Evolutionary conservation across 306 rosid genomes (phyloP).

Genomic region (Trifolium subterraneum): DNA sequence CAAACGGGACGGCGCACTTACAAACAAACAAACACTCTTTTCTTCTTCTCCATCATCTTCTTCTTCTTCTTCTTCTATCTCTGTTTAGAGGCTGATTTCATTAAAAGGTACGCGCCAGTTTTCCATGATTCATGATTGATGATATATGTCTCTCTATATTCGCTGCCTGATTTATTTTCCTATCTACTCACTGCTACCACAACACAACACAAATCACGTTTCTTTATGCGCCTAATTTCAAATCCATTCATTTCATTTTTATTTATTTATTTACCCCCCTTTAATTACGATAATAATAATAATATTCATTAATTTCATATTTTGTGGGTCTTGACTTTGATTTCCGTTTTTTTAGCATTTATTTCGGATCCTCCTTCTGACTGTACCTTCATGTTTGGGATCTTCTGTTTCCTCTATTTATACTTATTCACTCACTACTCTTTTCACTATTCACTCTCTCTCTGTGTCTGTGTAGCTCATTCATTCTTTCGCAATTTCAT

Average conservation of each 20-base stretch:
- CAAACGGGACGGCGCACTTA: background rate
- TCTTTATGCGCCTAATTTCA: conserved; percentile 13
- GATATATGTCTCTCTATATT: background rate
- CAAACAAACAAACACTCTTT: background rate
- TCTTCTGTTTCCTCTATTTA: conserved; percentile 13
- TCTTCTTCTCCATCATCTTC: background rate
- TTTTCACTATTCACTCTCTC: too few species aligned
- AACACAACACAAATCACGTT: background rate
- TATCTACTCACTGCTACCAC: background rate
- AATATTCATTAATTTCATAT: background rate
- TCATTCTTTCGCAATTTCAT: too few species aligned
- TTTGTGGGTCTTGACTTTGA: conserved; percentile 30
- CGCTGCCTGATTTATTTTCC: background rate
- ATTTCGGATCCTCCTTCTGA: conserved; percentile 53
- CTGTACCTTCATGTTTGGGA: conserved; percentile 19
- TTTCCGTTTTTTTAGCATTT: conserved; percentile 37
- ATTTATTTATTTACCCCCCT: background rate
- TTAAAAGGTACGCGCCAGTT: conserved; percentile 13
- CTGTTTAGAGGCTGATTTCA: background rate
- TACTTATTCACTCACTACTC: background rate
- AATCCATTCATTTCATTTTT: background rate
- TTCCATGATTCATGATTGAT: background rate
- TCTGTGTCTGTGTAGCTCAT: too few species aligned
- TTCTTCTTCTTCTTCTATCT: background rate
- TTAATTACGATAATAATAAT: conserved; percentile 8